Conservation (phyloP, 768 basidiomycete genomes). For the Boletellus emodensis region DNA sequence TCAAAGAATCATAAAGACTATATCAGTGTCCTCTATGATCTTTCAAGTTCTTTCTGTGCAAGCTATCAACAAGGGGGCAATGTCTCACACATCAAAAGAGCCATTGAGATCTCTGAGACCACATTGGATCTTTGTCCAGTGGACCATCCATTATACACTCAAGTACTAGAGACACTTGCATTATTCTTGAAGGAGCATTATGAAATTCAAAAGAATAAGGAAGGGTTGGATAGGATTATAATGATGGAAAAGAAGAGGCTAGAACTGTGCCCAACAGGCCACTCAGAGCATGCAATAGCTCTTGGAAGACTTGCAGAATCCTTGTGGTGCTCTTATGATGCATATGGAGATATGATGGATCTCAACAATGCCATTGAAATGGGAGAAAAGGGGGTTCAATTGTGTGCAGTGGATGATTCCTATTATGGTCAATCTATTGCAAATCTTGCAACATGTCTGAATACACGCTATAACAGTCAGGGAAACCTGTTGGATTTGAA, state of each 20-base stretch:
- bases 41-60: too few relatives aligned
- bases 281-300: background rate
- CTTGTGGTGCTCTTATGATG: background rate
- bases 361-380: background rate
- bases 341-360: background rate
- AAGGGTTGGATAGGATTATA: background rate
- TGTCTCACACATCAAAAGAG: too few relatives aligned
- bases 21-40: too few relatives aligned
- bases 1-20: too few relatives aligned
- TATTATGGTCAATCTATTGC: background rate
- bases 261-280: background rate
- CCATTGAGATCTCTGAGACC: too few relatives aligned
- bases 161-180: background rate
- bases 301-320: background rate
- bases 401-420: background rate
- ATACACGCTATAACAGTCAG: too few relatives aligned
- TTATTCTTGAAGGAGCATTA: background rate
- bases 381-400: background rate
- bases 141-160: background rate
- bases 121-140: background rate
- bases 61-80: too few relatives aligned
- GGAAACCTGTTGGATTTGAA: background rate
- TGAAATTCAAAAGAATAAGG: background rate
- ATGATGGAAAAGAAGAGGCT: background rate
- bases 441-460: too few relatives aligned